phyloP scores from a whole-genome alignment of 2,329 filamentous ascomycete species.

The Trichoderma atroviride region DNA sequence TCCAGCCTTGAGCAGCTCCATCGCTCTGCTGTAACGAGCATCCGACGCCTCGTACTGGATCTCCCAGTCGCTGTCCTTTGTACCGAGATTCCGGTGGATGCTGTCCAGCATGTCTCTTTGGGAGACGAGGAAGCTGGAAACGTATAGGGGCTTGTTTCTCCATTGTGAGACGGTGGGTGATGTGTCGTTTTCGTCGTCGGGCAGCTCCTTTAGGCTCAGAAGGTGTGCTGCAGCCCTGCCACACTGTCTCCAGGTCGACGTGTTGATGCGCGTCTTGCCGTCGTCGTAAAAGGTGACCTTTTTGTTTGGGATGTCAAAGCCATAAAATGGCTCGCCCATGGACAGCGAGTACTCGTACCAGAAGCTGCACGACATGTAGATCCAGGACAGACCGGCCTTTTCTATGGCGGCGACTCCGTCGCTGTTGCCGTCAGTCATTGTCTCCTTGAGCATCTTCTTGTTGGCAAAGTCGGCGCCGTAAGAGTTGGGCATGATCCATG shows the following conservation, averaged over 20 bases:
- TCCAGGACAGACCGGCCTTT: constrained; percentile 44
- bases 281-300: constrained; percentile 55
- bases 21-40: constrained; percentile 49
- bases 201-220: constrained; percentile 50
- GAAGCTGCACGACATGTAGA: constrained; percentile 56
- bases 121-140: constrained; percentile 59
- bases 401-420: constrained; percentile 30
- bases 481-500: constrained; percentile 56
- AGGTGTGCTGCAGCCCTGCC: constrained; percentile 57
- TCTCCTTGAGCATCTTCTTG: constrained; percentile 37
- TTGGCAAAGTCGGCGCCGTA: constrained; percentile 41
- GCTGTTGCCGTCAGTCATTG: constrained; percentile 31
- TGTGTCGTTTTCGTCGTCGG: constrained; percentile 41
- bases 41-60: constrained; percentile 51
- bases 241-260: constrained; percentile 61
- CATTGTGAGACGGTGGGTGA: constrained; percentile 44
- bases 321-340: constrained; percentile 44
- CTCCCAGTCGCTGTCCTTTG: constrained; percentile 62
- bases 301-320: constrained; percentile 52
- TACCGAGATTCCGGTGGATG: constrained; percentile 60
- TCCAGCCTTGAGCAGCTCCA: constrained; percentile 48
- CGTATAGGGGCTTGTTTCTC: constrained; percentile 52
- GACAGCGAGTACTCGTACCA: constrained; percentile 59
- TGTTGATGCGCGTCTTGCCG: constrained; percentile 58
- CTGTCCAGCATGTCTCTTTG: constrained; percentile 68